Base-by-base conservation (phyloP, 106 monocot genomes). In the Acorus calamus region DNA sequence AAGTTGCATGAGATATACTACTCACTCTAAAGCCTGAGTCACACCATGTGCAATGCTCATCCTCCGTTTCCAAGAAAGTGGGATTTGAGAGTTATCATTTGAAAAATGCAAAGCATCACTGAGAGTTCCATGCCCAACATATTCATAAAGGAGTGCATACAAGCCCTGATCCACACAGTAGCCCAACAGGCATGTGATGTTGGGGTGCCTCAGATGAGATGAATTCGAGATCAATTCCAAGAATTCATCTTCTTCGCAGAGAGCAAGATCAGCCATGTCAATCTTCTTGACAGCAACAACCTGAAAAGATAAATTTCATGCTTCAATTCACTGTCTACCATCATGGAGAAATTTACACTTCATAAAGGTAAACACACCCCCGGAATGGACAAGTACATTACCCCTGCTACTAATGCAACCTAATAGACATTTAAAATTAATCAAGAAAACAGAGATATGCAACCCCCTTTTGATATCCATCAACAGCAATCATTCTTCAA, bases 11-110 rank as follows among this genome's bases (percentile, higher is more conserved):
- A 28, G 28, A 28, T 28, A 28, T 28, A 1, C 28, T 28, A 28
- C 28, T 28, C 28, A 89, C 88, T 79, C 76, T 42, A 89, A 60
- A 74, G 84, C 88, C 69, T 69, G 64, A 51, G 81, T 84, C 48
- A 89, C 84, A 50, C 84, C 81, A 62, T 79, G 74, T 11, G 88
- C 84, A 71, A 84, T 79, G 52, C 53, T 74, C 51, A 79, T 42
- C 6, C 88, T 64, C 9, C 65, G 53, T 71, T 79, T 81, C 88
- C 88, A 89, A 49, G 88, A 73, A 62, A 89, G 76, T 55, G 50
- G 49, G 13, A 71, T 81, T 49, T 8, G 57, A n/a, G 46, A 28
- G 28, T 28, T 52, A 8, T 56, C 59, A 52, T 49, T 43, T 6
- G 69, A 5, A 55, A 68, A 67, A 67, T 76, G 76, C 52, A 89